phyloP scores from a whole-genome alignment of 192 early-diverging fungal genomes.

The Endogone sp. region DNA sequence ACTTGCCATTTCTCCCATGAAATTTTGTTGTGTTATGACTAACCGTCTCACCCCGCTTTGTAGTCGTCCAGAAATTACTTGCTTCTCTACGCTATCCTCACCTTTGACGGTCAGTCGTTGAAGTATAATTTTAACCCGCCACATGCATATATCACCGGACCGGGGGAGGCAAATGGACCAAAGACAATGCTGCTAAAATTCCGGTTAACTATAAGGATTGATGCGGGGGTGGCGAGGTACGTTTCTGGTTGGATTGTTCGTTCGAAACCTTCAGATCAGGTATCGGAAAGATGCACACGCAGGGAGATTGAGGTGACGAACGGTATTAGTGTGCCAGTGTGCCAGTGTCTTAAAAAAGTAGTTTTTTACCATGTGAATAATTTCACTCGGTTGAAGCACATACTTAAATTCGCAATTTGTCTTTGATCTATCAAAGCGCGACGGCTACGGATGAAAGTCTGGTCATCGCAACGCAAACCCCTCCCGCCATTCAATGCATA shows the following conservation, averaged over 20 bases:
- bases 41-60: background rate
- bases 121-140: slow-evolving; percentile 52
- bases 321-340: no score
- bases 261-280: background rate
- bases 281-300: no score
- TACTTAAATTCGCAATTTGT: background rate
- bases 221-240: slow-evolving; percentile 68
- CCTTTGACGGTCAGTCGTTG: slow-evolving; percentile 42
- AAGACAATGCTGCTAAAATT: slow-evolving; percentile 57
- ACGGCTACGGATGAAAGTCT: slow-evolving; percentile 60
- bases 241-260: background rate
- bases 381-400: no score
- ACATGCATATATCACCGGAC: slow-evolving; percentile 61
- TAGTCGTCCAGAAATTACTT: slow-evolving; percentile 68
- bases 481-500: slow-evolving; percentile 70
- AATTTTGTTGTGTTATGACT: no score
- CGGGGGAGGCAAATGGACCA: slow-evolving; percentile 65
- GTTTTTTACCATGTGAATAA: no score
- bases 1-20: no score
- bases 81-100: slow-evolving; percentile 61
- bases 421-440: slow-evolving; percentile 37
- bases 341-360: no score
- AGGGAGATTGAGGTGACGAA: no score
- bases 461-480: slow-evolving; percentile 60
- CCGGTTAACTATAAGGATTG: slow-evolving; percentile 71